Percentiles rank a stretch among this genome's conserved stretches.
Evolutionary conservation across 768 basidiomycete genomes (phyloP).

Genomic region (Collybiopsis confluens): DNA sequence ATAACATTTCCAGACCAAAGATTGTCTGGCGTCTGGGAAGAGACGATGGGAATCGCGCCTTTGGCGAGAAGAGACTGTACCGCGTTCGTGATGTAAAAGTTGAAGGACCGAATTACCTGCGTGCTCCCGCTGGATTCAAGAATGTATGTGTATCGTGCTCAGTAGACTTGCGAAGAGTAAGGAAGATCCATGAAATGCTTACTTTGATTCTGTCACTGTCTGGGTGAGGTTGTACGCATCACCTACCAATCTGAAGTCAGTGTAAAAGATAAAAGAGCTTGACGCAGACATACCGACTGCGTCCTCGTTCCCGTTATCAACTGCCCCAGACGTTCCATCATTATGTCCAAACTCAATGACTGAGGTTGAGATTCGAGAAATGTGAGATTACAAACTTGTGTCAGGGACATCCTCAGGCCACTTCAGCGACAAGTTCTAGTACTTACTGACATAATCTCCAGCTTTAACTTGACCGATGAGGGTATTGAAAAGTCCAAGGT

Average conservation of each 20-base stretch:
- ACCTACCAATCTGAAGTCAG: too few relatives aligned
- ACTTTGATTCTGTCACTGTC: constrained; percentile 32
- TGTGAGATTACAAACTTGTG: neutral
- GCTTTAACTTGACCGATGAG: constrained; percentile 34
- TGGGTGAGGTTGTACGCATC: constrained; percentile 32
- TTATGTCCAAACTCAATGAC: constrained; percentile 26
- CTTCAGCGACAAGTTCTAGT: too few relatives aligned
- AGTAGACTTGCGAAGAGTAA: neutral
- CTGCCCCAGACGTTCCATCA: constrained; percentile 15
- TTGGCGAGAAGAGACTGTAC: constrained; percentile 36
- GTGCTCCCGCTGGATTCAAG: constrained; percentile 26
- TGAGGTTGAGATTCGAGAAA: neutral
- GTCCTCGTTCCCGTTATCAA: constrained; percentile 39
- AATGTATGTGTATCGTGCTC: neutral
- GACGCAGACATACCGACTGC: constrained; percentile 30
- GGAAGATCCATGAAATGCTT: constrained; percentile 8
- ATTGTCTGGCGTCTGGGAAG: constrained; percentile 45
- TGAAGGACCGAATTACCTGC: constrained; percentile 40
- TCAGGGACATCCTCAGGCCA: too few relatives aligned
- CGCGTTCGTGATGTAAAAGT: constrained; percentile 42
- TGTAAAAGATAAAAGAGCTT: too few relatives aligned
- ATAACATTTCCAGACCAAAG: constrained; percentile 33
- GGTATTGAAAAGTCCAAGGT: constrained; percentile 40
- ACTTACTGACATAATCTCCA: constrained; percentile 36
- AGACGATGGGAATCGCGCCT: constrained; percentile 43